Percentiles rank a stretch among this genome's conserved stretches.
phyloP scores from a whole-genome alignment of 441 rosid species.

The Jatropha podagrica region DNA sequence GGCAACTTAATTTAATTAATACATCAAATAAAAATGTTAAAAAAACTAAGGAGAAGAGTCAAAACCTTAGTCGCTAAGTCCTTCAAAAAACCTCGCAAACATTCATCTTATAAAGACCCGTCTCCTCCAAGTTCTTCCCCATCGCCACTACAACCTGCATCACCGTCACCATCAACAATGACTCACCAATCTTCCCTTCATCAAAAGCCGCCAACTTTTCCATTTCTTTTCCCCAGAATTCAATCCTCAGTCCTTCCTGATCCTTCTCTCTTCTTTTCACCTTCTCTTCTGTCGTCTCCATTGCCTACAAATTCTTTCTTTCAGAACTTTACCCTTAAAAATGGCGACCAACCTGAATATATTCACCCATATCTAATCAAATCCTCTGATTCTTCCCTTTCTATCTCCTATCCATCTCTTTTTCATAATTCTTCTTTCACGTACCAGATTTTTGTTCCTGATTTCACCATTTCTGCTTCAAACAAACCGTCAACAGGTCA shows the following conservation, averaged over 20 bases:
- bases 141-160: constrained; percentile 19
- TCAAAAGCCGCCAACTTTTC: constrained; percentile 29
- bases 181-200: constrained; percentile 17
- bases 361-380: constrained; percentile 88
- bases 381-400: constrained; percentile 57
- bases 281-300: constrained; percentile 63
- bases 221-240: constrained; percentile 58
- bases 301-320: constrained; percentile 91
- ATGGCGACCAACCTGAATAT: constrained; percentile 83
- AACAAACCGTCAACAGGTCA: constrained; percentile 30
- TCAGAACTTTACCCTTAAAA: constrained; percentile 83
- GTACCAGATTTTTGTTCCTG: constrained; percentile 63
- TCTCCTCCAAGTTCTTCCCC: constrained; percentile 13
- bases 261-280: constrained; percentile 74
- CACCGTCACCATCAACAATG: constrained; percentile 33
- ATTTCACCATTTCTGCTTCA: constrained; percentile 63
- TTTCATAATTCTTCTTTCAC: constrained; percentile 61
- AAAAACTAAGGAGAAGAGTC: constrained; percentile 41
- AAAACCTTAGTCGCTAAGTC: constrained; percentile 40
- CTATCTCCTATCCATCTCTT: constrained; percentile 69
- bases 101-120: constrained; percentile 16
- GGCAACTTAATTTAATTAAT: background rate
- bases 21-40: constrained; percentile 33
- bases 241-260: constrained; percentile 76
- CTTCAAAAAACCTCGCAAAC: constrained; percentile 38